Base-by-base conservation (phyloP, 2,329 filamentous ascomycete genomes). In the Xylaria sp. region DNA sequence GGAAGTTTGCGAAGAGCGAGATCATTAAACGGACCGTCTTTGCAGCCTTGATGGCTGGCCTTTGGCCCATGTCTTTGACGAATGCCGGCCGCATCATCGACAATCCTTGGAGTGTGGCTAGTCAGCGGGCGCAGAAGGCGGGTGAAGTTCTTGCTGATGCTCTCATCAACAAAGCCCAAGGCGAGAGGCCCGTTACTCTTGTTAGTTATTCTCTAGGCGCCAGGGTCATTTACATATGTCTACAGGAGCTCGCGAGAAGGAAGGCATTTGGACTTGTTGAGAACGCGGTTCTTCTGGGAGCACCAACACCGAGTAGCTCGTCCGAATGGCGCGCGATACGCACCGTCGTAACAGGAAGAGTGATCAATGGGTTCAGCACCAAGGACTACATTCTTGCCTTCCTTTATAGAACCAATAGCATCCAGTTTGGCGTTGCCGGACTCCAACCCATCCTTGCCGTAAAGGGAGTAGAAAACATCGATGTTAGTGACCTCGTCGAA, bases 301-400 rank as follows among this genome's bases (percentile, higher is more conserved):
- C 91, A 0, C 92, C 94, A 0, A 87, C 89, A 1, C 92, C 94
- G 0, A 88, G 90, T 1, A 84, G 89, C 17, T 84, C 83, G 1
- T 80, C 84, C 3, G 87, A 92, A 56, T 97, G 94, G 94, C 84
- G 91, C 21, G 83, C 87, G 3, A 83, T 97, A 69, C 88, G 92
- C 63, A 88, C 87, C 56, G 92, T 94, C 0, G 92, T 96, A 1
- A 85, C 88, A 33, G 93, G 94, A 0, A 86, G 93, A 19, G 82
- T 97, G 8, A 85, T 97, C 70, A 98, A 97, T 69, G 92, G 94
- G 2, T 97, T 90, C 74, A 95, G 91, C 2, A 87, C 90, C 43
- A 91, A 92, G 45, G 94, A 98, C 75, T 94, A 92, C 69, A 88
- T 97, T 23, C 88, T 97, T 2, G 93, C 87, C 0, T 96, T 97